A percentile compares a stretch with the other conserved stretches of the same genome.
Evolutionary conservation across 179 eudicot species (phyloP).

Genomic region (Kewa caespitosa): DNA sequence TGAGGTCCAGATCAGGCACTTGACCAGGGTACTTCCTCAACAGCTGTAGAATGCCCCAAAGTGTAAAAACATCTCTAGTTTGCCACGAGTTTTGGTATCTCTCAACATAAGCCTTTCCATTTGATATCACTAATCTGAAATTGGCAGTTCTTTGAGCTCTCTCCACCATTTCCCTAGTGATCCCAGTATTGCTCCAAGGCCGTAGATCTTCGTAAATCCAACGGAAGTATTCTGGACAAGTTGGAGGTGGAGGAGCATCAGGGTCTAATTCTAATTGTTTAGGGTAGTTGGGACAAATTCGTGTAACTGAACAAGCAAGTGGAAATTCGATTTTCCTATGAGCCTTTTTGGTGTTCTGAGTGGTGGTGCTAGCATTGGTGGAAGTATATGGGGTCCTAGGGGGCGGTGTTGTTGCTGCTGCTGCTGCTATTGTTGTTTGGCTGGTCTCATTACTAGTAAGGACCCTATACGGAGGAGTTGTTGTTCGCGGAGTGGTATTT

Average conservation of each 20-base stretch:
- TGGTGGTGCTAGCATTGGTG: neutral
- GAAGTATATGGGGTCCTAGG: constrained; percentile 1
- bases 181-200: constrained; percentile 80
- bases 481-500: too few species aligned
- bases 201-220: constrained; percentile 84
- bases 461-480: too few species aligned
- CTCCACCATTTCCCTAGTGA: constrained; percentile 59
- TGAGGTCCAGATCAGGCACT: constrained; percentile 85
- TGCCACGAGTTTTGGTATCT: constrained; percentile 56
- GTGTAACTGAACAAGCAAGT: constrained; percentile 50
- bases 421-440: neutral
- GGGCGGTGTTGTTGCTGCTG: neutral
- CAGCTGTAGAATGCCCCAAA: constrained; percentile 86
- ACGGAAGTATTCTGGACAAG: constrained; percentile 87
- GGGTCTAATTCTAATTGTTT: constrained; percentile 32
- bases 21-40: constrained; percentile 78
- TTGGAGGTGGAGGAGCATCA: constrained; percentile 36
- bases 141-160: constrained; percentile 59
- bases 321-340: constrained; percentile 45
- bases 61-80: constrained; percentile 66
- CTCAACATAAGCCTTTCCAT: constrained; percentile 71
- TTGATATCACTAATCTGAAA: constrained; percentile 60
- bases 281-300: constrained; percentile 68
- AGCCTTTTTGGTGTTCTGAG: constrained; percentile 26
- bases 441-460: neutral